phyloP scores from a whole-genome alignment of 495 filamentous ascomycete species.

The Penicillium cataractarum region DNA sequence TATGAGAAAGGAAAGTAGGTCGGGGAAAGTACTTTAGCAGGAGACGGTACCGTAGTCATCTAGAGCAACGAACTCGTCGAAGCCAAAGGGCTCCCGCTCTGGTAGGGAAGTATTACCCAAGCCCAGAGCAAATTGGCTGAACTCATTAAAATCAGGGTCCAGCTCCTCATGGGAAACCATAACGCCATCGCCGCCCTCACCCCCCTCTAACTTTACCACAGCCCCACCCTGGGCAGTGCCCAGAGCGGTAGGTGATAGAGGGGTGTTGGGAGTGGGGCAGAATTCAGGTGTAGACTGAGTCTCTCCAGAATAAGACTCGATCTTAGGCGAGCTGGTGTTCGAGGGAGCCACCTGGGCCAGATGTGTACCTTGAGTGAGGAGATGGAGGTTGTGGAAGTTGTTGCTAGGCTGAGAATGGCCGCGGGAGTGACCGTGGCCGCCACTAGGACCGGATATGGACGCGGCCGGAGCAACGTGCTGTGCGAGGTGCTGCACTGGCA shows the following conservation, averaged over 20 bases:
- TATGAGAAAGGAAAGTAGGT: constrained; percentile 13
- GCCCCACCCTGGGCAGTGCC: constrained; percentile 8
- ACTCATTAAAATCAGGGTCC: constrained; percentile 41
- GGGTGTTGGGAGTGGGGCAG: constrained; percentile 44
- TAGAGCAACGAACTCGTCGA: constrained; percentile 41
- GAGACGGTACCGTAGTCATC: constrained; percentile 41
- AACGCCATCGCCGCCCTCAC: constrained; percentile 21
- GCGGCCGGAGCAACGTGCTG: constrained; percentile 17
- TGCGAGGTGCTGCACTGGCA: constrained; percentile 32
- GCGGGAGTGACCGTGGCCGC: constrained; percentile 28
- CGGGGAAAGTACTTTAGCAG: constrained; percentile 21
- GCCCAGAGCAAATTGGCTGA: constrained; percentile 42
- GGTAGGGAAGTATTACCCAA: constrained; percentile 31
- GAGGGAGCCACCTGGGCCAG: constrained; percentile 22
- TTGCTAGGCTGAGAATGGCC: constrained; percentile 33
- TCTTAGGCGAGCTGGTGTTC: constrained; percentile 24
- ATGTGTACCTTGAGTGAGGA: constrained; percentile 32
- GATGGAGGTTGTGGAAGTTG: constrained; percentile 28
- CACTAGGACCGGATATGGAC: constrained; percentile 26
- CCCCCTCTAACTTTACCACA: constrained; percentile 19
- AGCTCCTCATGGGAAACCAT: constrained; percentile 35
- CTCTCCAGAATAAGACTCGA: constrained; percentile 33
- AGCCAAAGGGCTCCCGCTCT: constrained; percentile 34
- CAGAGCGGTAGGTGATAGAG: constrained; percentile 35
- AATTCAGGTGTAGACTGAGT: constrained; percentile 42